Evolutionary conservation across 345 rosid species (phyloP).

Genomic region (Heritiera littoralis): DNA sequence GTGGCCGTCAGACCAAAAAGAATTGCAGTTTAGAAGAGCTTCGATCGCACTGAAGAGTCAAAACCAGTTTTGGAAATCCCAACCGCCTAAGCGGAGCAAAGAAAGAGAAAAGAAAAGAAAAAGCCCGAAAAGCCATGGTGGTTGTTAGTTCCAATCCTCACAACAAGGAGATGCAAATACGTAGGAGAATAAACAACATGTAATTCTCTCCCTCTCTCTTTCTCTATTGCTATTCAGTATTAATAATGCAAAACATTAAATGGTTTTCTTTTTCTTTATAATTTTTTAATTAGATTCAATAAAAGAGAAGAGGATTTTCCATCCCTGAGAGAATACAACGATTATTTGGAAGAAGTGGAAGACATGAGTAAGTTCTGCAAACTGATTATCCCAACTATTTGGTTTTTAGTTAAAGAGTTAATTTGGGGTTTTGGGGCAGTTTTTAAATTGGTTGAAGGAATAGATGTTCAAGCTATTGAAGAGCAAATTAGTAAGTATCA

Average conservation of each 20-base stretch:
- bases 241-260: not conserved
- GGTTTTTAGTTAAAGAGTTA: not conserved
- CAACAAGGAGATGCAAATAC: constrained; percentile 62
- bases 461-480: constrained; percentile 70
- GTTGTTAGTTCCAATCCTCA: constrained; percentile 53
- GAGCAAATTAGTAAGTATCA: constrained; percentile 70
- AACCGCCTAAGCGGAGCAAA: not conserved
- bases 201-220: constrained; percentile 32
- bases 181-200: constrained; percentile 75
- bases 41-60: not conserved
- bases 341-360: constrained; percentile 96
- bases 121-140: constrained; percentile 38
- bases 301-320: constrained; percentile 89
- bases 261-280: no score
- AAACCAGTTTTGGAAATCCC: not conserved
- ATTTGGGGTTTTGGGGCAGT: constrained; percentile 34
- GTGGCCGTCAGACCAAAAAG: not conserved
- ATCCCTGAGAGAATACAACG: constrained; percentile 76
- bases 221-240: not conserved
- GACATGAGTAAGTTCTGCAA: constrained; percentile 71
- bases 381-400: not conserved
- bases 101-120: not conserved
- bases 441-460: constrained; percentile 69
- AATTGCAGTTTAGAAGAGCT: not conserved
- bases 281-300: constrained; percentile 55